These are phyloP conservation scores for Oryza glaberrima DNA, from an alignment of 176 grass and related monocot species.

Conservation along the genomic window DNA sequence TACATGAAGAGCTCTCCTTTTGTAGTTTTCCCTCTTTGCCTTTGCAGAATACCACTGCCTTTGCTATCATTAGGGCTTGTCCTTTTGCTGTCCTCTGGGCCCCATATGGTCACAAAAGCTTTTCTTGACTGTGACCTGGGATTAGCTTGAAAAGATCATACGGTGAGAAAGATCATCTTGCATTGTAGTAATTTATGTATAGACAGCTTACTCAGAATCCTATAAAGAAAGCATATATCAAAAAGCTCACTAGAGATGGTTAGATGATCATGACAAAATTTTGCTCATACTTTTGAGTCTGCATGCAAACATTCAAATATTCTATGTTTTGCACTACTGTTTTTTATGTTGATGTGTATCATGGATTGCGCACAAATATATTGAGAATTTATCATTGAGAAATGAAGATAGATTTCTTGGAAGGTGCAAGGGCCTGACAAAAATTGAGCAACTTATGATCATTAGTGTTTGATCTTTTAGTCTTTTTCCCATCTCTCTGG, in stretches of 20 bases:
- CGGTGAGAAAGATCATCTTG: constrained; percentile 7
- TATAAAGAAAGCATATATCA: not conserved
- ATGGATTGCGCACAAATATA: not conserved
- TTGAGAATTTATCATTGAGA: not conserved
- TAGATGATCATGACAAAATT: not conserved
- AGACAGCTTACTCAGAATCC: not conserved
- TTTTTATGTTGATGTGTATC: not conserved
- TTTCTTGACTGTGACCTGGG: constrained; percentile 60
- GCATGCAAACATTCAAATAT: not conserved
- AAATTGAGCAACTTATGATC: constrained; percentile 25
- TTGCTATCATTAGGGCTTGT: constrained; percentile 72
- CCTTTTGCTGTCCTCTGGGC: constrained; percentile 60
- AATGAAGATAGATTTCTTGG: constrained; percentile 29
- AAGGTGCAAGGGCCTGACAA: constrained; percentile 16
- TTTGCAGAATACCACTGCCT: constrained; percentile 58
- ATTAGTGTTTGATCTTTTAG: not conserved
- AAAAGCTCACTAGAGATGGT: not conserved
- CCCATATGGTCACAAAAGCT: constrained; percentile 47
- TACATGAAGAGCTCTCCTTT: constrained; percentile 74
- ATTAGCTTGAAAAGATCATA: constrained; percentile 39
- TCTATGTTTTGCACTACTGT: not conserved
- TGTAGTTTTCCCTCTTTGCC: constrained; percentile 41
- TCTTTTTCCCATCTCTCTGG: constrained; percentile 20
- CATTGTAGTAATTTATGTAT: not conserved
- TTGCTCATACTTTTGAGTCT: not conserved